Percentiles rank a stretch among this genome's conserved stretches.
phyloP scores from a whole-genome alignment of 2,329 filamentous ascomycete species.

The Cordyceps militaris region DNA sequence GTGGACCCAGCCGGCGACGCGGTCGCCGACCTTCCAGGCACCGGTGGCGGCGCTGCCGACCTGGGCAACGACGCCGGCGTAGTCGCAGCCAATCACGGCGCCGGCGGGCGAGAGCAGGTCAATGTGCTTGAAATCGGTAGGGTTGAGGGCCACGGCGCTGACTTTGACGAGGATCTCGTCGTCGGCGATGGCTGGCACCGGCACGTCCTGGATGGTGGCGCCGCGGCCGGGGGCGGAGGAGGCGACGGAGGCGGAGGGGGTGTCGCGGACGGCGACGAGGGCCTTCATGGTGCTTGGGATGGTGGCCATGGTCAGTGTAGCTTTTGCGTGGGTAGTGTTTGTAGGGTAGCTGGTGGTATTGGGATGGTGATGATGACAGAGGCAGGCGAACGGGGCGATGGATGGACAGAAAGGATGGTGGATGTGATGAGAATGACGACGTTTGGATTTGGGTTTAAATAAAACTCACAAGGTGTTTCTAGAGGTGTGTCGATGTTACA shows the following conservation, averaged over 20 bases:
- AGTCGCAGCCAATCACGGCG: conserved; percentile 25
- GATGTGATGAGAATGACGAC: neutral
- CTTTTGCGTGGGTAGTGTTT: neutral
- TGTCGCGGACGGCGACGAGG: conserved; percentile 13
- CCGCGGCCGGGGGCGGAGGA: conserved; percentile 1
- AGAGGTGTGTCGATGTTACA: neutral
- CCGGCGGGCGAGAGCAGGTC: conserved; percentile 22
- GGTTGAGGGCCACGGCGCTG: conserved; percentile 26
- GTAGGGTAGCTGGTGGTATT: neutral
- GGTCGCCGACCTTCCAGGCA: conserved; percentile 18
- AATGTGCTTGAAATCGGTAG: conserved; percentile 26
- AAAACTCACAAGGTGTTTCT: neutral
- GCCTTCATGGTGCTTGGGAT: conserved; percentile 17
- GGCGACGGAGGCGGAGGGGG: neutral
- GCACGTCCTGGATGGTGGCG: conserved; percentile 7
- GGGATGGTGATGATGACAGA: neutral
- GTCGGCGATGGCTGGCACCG: conserved; percentile 13
- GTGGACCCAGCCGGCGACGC: conserved; percentile 20
- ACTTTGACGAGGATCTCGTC: conserved; percentile 24
- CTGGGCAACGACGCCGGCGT: conserved; percentile 25
- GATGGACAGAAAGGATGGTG: neutral
- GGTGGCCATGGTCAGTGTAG: neutral
- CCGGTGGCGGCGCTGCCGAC: conserved; percentile 16
- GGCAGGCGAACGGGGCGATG: neutral
- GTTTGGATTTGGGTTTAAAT: neutral